phyloP scores from a whole-genome alignment of 257 asterid species.

The Orobanche coerulescens region DNA sequence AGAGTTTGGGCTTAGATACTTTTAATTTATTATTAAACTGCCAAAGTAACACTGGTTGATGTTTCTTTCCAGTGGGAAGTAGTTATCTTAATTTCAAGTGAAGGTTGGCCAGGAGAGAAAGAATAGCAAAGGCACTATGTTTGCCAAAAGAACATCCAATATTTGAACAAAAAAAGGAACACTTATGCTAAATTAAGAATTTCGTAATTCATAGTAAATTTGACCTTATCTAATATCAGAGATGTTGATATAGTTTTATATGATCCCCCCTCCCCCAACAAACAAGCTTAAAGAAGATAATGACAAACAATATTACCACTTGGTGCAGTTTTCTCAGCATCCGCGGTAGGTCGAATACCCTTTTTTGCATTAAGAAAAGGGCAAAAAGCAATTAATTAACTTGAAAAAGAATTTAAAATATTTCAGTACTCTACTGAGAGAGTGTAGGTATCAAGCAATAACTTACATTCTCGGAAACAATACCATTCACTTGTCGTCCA shows the following conservation, averaged over 20 bases:
- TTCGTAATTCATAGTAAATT: no score
- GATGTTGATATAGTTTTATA: no score
- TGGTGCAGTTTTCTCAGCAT: conserved; percentile 50
- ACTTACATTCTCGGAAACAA: conserved; percentile 74
- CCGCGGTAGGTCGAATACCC: conserved; percentile 57
- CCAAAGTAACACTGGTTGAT: no score
- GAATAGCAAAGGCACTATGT: no score
- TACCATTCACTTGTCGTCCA: conserved; percentile 69
- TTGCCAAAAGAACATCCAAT: no score
- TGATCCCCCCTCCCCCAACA: no score
- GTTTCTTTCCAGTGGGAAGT: background rate
- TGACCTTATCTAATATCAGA: no score
- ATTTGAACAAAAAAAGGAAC: no score
- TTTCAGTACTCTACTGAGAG: background rate
- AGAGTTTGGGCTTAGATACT: conserved; percentile 1
- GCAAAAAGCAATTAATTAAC: conserved; percentile 12
- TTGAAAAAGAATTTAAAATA: conserved; percentile 11
- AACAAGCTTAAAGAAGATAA: background rate
- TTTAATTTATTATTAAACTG: background rate
- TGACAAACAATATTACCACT: conserved; percentile 38
- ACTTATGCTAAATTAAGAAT: no score
- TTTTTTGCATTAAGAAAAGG: conserved; percentile 31
- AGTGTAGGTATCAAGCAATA: background rate
- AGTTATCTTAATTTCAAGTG: background rate
- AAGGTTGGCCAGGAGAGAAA: no score